Evolutionary conservation across 495 filamentous ascomycete species (phyloP).

Genomic region (Evernia prunastri): DNA sequence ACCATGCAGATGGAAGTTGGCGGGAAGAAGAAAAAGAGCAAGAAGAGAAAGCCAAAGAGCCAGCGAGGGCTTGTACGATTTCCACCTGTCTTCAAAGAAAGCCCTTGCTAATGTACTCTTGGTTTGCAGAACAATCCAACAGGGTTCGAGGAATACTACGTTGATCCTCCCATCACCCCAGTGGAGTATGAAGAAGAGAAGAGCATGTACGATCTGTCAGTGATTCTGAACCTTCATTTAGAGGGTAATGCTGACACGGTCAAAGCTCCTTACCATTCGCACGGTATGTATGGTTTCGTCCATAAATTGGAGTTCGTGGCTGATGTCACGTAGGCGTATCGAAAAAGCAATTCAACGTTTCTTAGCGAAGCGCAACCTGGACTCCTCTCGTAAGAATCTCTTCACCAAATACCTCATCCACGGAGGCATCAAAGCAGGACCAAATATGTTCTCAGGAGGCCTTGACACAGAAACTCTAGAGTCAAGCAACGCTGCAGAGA

Average conservation of each 20-base stretch:
- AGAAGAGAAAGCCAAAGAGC: constrained; percentile 39
- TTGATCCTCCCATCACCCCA: constrained; percentile 70
- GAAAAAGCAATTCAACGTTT: constrained; percentile 82
- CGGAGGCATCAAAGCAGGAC: constrained; percentile 68
- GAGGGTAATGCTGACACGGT: constrained; percentile 16
- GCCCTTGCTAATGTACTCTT: background rate
- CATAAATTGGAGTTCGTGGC: background rate
- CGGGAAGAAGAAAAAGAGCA: constrained; percentile 27
- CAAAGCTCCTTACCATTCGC: constrained; percentile 35
- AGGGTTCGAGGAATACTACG: constrained; percentile 68
- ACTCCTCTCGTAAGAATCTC: constrained; percentile 50
- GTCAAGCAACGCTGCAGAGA: constrained; percentile 49
- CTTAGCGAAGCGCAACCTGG: constrained; percentile 64
- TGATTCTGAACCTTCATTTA: background rate
- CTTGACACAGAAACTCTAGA: constrained; percentile 49
- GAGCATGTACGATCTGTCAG: constrained; percentile 50
- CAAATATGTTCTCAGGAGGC: constrained; percentile 61
- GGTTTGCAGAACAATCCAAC: constrained; percentile 34
- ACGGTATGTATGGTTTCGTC: constrained; percentile 30
- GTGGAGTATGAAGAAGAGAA: constrained; percentile 55
- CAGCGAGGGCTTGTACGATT: constrained; percentile 39
- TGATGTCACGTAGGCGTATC: constrained; percentile 53
- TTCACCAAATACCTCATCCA: constrained; percentile 76
- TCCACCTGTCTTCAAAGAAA: background rate
- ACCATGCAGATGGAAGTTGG: background rate